Base-by-base conservation (phyloP, 352 stramenopile species). In the Phytophthora pistaciae region DNA sequence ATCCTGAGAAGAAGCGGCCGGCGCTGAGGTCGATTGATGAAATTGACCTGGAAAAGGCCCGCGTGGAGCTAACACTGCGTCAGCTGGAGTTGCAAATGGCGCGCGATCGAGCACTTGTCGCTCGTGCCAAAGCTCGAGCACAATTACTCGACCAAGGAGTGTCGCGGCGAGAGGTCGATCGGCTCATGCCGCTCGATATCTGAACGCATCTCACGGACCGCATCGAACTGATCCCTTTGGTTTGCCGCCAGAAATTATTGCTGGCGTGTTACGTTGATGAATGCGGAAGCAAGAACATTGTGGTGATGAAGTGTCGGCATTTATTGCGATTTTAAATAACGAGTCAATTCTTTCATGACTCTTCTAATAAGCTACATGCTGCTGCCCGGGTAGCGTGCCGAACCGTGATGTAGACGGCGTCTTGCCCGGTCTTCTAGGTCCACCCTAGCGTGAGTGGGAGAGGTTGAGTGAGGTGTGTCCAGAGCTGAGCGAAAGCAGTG, bases 11-110 rank as follows among this genome's bases (percentile, higher is more conserved):
- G 18, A 77, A 76, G 50, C 50, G 36, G 9, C 29, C 59, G 13
- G n/a, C 44, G 52, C 42, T 82, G 49, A 40, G 36, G 18, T 64
- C 61, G 40, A 65, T 73, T 54, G 50, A 75, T 5, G 60, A 74
- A 48, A 79, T 79, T n/a, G 67, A 77, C 52, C 27, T 73, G 52
- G 75, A 82, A 44, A 77, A 72, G 49, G 75, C 75, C 56, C 67
- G 67, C 3, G 49, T 82, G 16, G 75, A 82, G 36, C 68, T 80
- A 16, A 66, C 75, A 25, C 23, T 80, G 29, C 68, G 75, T 3
- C 53, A 66, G n/a, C 46, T 79, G 25, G 64, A 80, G 54, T 33
- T 80, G 59, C 74, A 81, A 46, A 74, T 74, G 54, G 74, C 70
- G 11, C 74, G 71, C 13, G 72, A 82, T 48, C 64, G 75, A 55